Evolutionary conservation across 2,329 filamentous ascomycete genomes (phyloP), one percentile per base, ranked within the genome.

Genomic region (Apiospora phragmitis): DNA sequence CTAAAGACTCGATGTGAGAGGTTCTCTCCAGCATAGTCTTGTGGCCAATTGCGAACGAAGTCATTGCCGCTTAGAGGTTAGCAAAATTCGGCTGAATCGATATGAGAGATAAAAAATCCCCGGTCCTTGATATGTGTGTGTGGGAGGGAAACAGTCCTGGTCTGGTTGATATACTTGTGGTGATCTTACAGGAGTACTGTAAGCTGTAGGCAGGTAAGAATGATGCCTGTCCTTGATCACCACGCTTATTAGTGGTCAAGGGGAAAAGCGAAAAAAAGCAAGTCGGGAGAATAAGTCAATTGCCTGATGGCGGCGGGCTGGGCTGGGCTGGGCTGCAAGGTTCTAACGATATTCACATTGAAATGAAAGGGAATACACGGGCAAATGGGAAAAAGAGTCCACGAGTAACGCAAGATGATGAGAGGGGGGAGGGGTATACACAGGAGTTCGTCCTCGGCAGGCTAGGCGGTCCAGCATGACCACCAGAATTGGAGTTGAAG

Each of bases 1-100:
- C 29, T 62, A 62, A 62, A 62, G 55, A 62, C 55, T 62, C n/a
- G 67, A 68, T 29, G 45, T 29, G 32, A 49, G 67, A 49, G 45
- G 9, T 68, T 38, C 47, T 68, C 67, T 38, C 55, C 55, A 62
- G 18, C 55, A 38, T 62, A 38, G 29, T 55, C 67, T 26, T 24
- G 42, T 49, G 67, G 67, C 45, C 26, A 51, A 51, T 47, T 45
- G 67, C 45, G 21, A 51, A 26, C n/a, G 45, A 68, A 68, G 32
- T 38, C 67, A 68, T 68, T 68, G 43, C 67, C 35, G 45, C 67
- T 47, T 35, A 67, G 21, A 38, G 41, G 8, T 29, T 47, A 47
- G 65, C 24, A 12, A 67, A 67, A 21, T 47, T 24, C 24, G 35
- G 65, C 26, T 43, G 38, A 43, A 45, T 29, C 18, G 35, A 42